Conservation (phyloP, 495 filamentous ascomycete genomes). For the Hypoxylon lenormandii region DNA sequence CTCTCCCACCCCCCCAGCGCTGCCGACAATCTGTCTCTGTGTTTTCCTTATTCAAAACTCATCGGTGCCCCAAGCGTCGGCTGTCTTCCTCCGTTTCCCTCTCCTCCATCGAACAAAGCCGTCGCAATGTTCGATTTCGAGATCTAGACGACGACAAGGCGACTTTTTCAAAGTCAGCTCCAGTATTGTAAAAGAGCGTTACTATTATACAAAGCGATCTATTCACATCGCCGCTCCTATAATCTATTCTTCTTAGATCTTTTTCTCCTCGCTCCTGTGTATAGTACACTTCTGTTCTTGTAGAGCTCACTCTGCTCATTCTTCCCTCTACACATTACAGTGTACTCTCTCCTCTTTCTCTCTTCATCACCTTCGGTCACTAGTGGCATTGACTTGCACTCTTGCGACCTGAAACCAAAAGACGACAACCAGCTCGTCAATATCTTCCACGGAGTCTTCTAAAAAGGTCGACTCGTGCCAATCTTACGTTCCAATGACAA, state of each 20-base stretch:
- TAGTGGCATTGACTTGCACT: conserved; percentile 64
- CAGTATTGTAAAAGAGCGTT: conserved; percentile 44
- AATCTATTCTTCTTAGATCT: conserved; percentile 11
- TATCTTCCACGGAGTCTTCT: conserved; percentile 14
- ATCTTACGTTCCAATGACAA: conserved; percentile 36
- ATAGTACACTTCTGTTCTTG: conserved; percentile 4
- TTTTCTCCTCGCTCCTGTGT: background rate
- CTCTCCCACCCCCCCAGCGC: conserved; percentile 14
- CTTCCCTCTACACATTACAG: too few species aligned
- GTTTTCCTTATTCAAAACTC: conserved; percentile 59
- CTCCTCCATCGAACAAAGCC: conserved; percentile 59
- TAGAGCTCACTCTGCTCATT: conserved; percentile 39
- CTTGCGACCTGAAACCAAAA: conserved; percentile 55
- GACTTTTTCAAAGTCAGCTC: conserved; percentile 63
- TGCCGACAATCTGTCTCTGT: conserved; percentile 23
- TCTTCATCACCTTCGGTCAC: conserved; percentile 49
- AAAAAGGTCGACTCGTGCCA: conserved; percentile 16
- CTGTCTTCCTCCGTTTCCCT: conserved; percentile 49
- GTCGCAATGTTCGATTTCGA: conserved; percentile 62
- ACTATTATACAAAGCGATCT: conserved; percentile 13
- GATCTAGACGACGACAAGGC: conserved; percentile 60
- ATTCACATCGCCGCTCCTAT: conserved; percentile 1
- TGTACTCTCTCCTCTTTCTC: conserved; percentile 30
- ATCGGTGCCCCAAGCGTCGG: conserved; percentile 57
- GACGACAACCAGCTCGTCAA: conserved; percentile 20